A percentile compares a stretch with the other conserved stretches of the same genome.
These are phyloP conservation scores for Dioscorea alata DNA, from an alignment of 106 monocot species.

Conservation along the genomic window DNA sequence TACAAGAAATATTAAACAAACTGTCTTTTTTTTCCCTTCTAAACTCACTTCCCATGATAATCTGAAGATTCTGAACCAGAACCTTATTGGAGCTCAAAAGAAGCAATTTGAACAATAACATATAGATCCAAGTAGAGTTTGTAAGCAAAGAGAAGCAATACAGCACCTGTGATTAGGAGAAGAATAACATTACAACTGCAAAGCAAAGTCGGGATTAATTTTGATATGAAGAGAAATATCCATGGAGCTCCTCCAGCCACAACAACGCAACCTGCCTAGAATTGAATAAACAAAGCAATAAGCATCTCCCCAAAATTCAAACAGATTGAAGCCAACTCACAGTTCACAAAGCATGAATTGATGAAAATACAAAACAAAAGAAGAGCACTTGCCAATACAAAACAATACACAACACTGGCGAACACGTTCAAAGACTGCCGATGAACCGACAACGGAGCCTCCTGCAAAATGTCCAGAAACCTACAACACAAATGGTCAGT, in stretches of 20 bases:
- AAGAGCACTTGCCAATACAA: constrained; percentile 70
- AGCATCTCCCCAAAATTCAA: constrained; percentile 2
- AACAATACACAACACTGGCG: constrained; percentile 74
- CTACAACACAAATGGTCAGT: constrained; percentile 22
- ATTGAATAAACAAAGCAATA: constrained; percentile 16
- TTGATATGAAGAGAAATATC: constrained; percentile 65
- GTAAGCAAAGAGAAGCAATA: neutral
- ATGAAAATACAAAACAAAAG: neutral
- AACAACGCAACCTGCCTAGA: constrained; percentile 72
- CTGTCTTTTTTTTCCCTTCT: neutral
- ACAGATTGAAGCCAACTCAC: neutral
- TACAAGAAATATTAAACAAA: neutral
- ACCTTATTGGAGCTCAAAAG: too few species aligned
- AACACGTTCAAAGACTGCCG: constrained; percentile 65
- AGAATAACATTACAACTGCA: constrained; percentile 87
- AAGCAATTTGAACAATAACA: too few species aligned
- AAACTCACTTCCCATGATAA: too few species aligned
- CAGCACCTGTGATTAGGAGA: constrained; percentile 75
- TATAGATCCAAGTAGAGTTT: too few species aligned
- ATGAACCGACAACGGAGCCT: constrained; percentile 71
- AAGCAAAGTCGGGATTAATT: constrained; percentile 56
- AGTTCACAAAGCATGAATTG: too few species aligned
- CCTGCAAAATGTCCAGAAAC: constrained; percentile 76
- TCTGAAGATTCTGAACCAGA: too few species aligned
- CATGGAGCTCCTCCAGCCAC: constrained; percentile 86